Conservation (phyloP, 495 filamentous ascomycete species). For the Xylaria venustula region DNA sequence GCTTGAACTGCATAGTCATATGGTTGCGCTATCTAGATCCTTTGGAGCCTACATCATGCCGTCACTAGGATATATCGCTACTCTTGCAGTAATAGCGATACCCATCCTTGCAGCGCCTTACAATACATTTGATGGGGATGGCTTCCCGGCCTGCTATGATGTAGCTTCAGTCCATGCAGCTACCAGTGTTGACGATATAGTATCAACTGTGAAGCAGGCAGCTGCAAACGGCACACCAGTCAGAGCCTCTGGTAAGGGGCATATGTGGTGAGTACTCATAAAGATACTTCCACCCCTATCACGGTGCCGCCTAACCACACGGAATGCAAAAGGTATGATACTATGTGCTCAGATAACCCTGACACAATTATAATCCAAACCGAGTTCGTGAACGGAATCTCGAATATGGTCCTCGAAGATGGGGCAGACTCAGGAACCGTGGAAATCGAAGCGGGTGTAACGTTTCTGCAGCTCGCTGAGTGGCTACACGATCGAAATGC, state of each 20-base stretch:
- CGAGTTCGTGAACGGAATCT: conserved; percentile 41
- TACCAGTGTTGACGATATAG: conserved; percentile 43
- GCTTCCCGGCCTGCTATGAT: conserved; percentile 45
- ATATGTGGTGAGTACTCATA: conserved; percentile 40
- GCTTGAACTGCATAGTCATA: background rate
- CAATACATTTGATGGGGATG: conserved; percentile 51
- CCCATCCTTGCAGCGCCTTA: conserved; percentile 31
- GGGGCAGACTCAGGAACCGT: conserved; percentile 38
- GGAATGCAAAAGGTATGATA: conserved; percentile 40
- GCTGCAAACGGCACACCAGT: conserved; percentile 32
- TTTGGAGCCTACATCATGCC: conserved; percentile 17
- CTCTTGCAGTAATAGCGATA: conserved; percentile 7
- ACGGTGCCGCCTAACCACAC: background rate
- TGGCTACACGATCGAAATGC: conserved; percentile 44
- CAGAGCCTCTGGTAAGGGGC: conserved; percentile 47
- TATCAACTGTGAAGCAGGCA: conserved; percentile 38
- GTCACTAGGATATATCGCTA: conserved; percentile 17
- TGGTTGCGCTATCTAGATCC: background rate
- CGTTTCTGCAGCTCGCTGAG: conserved; percentile 51
- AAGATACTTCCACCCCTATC: background rate
- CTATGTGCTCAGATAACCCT: conserved; percentile 44
- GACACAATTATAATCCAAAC: conserved; percentile 46
- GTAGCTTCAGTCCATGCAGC: conserved; percentile 42
- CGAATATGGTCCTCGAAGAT: conserved; percentile 35
- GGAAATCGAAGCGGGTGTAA: conserved; percentile 47